A percentile compares a stretch with the other conserved stretches of the same genome.
Conservation (phyloP, 495 filamentous ascomycete genomes). For the Penicillium goetzii region DNA sequence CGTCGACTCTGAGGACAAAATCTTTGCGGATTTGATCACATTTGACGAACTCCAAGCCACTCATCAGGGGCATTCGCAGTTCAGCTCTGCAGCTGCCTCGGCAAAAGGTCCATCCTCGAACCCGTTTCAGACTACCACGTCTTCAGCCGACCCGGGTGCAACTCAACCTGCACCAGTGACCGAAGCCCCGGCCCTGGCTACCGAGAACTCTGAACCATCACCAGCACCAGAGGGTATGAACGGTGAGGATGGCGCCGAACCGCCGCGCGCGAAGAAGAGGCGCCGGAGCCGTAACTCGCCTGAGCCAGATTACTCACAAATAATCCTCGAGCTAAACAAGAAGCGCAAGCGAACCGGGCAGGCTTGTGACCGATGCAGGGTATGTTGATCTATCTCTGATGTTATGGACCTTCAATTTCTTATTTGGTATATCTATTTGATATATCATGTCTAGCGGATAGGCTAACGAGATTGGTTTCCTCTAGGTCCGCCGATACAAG, state of each 20-base stretch:
- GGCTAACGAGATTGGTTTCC: neutral
- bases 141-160: too few relatives aligned
- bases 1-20: too few relatives aligned
- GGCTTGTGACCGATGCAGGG: slow-evolving; percentile 92
- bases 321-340: slow-evolving; percentile 68
- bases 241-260: neutral
- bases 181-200: neutral
- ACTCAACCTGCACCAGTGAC: neutral
- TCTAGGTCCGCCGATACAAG: slow-evolving; percentile 78
- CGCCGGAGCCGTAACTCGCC: slow-evolving; percentile 28
- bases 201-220: neutral
- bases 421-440: too few relatives aligned
- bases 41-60: too few relatives aligned
- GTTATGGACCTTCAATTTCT: neutral
- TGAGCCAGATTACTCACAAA: slow-evolving; percentile 61
- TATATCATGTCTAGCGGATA: neutral
- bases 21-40: too few relatives aligned
- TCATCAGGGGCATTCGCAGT: too few relatives aligned
- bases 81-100: too few relatives aligned
- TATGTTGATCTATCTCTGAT: slow-evolving; percentile 40
- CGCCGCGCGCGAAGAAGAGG: neutral
- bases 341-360: slow-evolving; percentile 74
- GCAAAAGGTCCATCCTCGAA: too few relatives aligned
- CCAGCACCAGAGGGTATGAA: too few relatives aligned
- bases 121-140: too few relatives aligned